Base-by-base conservation (phyloP, 2,329 filamentous ascomycete species). In the Blastomyces silverae region DNA sequence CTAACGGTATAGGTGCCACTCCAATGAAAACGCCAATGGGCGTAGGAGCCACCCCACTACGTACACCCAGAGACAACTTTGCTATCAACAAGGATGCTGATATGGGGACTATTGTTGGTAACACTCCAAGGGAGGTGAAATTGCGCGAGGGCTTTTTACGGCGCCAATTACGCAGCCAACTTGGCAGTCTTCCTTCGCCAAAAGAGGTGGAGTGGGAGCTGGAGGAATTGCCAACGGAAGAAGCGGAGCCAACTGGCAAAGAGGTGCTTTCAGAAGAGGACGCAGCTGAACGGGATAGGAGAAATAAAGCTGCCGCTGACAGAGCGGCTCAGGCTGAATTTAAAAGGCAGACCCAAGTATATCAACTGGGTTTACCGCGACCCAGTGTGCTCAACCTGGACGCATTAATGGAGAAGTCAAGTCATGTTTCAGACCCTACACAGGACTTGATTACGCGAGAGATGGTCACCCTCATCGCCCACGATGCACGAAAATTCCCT, bases 161-260 rank as follows among this genome's bases (percentile, higher is more conserved):
- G 55, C 84, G 85, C 66, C 85, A 88, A 67, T 80, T 99, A 83
- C 78, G 75, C 65, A 75, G 75, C 66, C 79, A 78, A 67, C 73
- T 99, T n/a, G 85, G 91, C 4, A 87, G 90, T 28, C 82, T 99
- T 20, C 94, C 94, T 0, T 95, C 90, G 73, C 94, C 94, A 0
- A 97, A 96, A 73, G 91, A 96, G 73, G 89, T 87, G 0, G 92
- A 97, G 69, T 97, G 91, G 89, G 94, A 97, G 70, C 85, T 97
- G 57, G 93, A 97, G 69, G 78, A 79, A 74, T 79, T 96, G 44
- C 93, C 93, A 0, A 91, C 95, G 52, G 92, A 96, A 68, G 83
- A 89, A 68, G 80, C 84, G 67, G 90, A 94, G 70, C 72, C 79
- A 2, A 76, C 75, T 22, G 72, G 74, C 2, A 75, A 75, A 2